These are phyloP conservation scores for bread wheat (Triticum aestivum) DNA, from an alignment of 176 grass and related monocot genomes.

Conservation along the genomic window IWGSC_CS_RefSeq_v2.1 NC_057801.1:487867124-487867623, in stretches of 20 bases:
- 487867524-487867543: neutral
- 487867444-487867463: conserved; percentile 9
- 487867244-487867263: conserved; percentile 22
- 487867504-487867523: conserved; percentile 11
- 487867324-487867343: conserved; percentile 17
- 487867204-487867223: conserved; percentile 31
- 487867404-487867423: neutral
- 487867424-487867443: neutral
- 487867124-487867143: conserved; percentile 7
- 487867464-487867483: conserved; percentile 17
- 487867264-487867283: conserved; percentile 6
- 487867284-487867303: conserved; percentile 6
- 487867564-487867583: conserved; percentile 2
- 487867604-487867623: conserved; percentile 5
- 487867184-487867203: neutral
- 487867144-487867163: conserved; percentile 38
- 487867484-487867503: conserved; percentile 27
- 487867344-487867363: conserved; percentile 9
- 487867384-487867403: conserved; percentile 21
- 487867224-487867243: conserved; percentile 52
- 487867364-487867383: neutral
- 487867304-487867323: conserved; percentile 7
- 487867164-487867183: conserved; percentile 31
- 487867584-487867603: conserved; percentile 7
- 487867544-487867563: neutral